A percentile compares a stretch with the other conserved stretches of the same genome.
Conservation (phyloP, 176 grass and related monocot genomes). For the Ensete glaucum region DNA sequence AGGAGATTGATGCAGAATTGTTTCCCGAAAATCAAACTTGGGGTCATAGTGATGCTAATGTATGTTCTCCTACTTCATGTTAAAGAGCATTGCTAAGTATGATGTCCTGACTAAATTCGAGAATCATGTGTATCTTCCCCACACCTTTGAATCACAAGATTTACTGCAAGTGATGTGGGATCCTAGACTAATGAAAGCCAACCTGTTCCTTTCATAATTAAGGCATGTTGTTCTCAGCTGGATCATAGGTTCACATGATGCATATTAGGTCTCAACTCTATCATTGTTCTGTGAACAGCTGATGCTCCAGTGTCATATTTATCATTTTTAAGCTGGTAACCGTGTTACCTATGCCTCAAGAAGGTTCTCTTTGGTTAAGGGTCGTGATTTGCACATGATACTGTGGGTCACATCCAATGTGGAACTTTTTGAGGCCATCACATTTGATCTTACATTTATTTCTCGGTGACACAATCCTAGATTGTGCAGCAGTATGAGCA, state of each 20-base stretch:
- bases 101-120: neutral
- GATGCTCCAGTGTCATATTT: neutral
- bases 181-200: neutral
- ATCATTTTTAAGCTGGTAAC: neutral
- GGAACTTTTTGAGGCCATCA: no score
- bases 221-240: neutral
- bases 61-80: constrained; percentile 15
- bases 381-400: no score
- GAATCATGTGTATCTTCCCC: neutral
- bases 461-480: no score
- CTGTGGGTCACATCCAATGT: no score
- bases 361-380: neutral
- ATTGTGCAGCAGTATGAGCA: no score
- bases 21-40: constrained; percentile 71
- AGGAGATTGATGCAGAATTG: constrained; percentile 78
- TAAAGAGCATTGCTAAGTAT: neutral
- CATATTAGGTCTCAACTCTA: neutral
- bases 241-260: neutral
- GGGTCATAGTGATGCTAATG: constrained; percentile 60
- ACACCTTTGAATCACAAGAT: neutral
- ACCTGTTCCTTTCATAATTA: neutral
- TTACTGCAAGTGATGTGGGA: neutral
- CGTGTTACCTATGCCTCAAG: neutral
- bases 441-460: no score
- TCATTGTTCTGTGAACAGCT: neutral